phyloP scores from a whole-genome alignment of 2,329 filamentous ascomycete genomes.

The Fusarium algeriense region DNA sequence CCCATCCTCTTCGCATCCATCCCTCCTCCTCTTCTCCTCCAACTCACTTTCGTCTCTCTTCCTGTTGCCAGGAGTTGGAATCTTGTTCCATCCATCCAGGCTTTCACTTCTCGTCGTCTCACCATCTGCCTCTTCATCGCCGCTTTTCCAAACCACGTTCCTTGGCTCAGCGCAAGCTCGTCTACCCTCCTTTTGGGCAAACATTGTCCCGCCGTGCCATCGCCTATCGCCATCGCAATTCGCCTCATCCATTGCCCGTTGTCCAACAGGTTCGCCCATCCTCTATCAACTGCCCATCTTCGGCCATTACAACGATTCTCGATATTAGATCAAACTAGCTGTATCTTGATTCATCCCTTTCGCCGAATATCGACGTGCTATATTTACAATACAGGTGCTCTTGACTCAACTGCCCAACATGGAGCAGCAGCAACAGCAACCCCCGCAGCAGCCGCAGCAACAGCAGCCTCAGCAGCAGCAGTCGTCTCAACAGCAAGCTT shows the following conservation, averaged over 20 bases:
- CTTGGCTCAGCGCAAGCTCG: constrained; percentile 54
- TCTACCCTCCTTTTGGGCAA: constrained; percentile 56
- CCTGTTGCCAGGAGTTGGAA: constrained; percentile 52
- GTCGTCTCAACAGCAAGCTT: constrained; percentile 67
- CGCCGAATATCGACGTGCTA: constrained; percentile 56
- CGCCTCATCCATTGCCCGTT: constrained; percentile 44
- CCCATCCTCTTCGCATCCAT: constrained; percentile 39
- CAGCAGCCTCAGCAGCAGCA: constrained; percentile 68
- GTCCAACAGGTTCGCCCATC: constrained; percentile 41
- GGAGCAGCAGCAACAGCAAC: constrained; percentile 66
- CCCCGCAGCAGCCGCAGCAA: constrained; percentile 66
- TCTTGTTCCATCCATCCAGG: constrained; percentile 57
- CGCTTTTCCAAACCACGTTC: constrained; percentile 54
- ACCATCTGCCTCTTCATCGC: constrained; percentile 53
- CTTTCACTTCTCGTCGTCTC: constrained; percentile 57
- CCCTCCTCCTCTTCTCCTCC: constrained; percentile 43
- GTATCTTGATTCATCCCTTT: constrained; percentile 38
- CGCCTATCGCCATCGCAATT: constrained; percentile 47
- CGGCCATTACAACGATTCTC: constrained; percentile 40
- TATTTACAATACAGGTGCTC: constrained; percentile 50
- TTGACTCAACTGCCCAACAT: constrained; percentile 66
- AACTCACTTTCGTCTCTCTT: constrained; percentile 47
- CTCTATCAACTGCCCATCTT: constrained; percentile 41
- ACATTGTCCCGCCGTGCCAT: constrained; percentile 51
- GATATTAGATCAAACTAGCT: constrained; percentile 43